Percentiles rank a stretch among this genome's conserved stretches.
Conservation (phyloP, 116 monocot genomes). For the Cymodocea nodosa region DNA sequence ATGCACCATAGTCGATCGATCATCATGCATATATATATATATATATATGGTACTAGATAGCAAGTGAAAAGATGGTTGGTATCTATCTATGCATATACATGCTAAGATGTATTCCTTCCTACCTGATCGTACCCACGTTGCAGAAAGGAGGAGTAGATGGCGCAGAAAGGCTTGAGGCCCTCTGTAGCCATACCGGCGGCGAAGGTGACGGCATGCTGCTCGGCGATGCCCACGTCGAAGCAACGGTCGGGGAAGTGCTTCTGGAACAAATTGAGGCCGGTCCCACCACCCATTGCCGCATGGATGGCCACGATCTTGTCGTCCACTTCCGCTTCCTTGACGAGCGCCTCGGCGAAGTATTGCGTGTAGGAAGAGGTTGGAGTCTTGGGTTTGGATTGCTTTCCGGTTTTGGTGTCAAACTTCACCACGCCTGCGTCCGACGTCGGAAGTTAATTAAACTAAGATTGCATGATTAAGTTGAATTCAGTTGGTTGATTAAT, state of each 20-base stretch:
- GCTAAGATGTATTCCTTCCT: too few relatives aligned
- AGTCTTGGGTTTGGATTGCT: conserved; percentile 12
- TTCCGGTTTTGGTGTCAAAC: conserved; percentile 11
- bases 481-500: too few relatives aligned
- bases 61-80: too few relatives aligned
- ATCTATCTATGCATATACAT: too few relatives aligned
- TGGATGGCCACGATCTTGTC: conserved; percentile 19
- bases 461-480: too few relatives aligned
- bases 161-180: conserved; percentile 22
- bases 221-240: conserved; percentile 25
- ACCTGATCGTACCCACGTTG: conserved; percentile 24
- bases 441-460: too few relatives aligned
- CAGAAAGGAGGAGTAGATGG: conserved; percentile 20
- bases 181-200: conserved; percentile 17
- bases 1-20: too few relatives aligned
- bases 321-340: conserved; percentile 15
- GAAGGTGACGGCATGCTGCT: conserved; percentile 26
- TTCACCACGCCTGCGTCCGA: conserved; percentile 7
- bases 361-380: conserved; percentile 13
- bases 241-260: conserved; percentile 10
- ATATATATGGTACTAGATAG: too few relatives aligned
- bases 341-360: conserved; percentile 15
- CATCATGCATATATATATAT: too few relatives aligned
- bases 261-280: conserved; percentile 14
- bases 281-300: conserved; percentile 22